These are phyloP conservation scores for Schizosaccharomyces osmophilus DNA, from an alignment of 805 yeast species.

Conservation along the genomic window DNA sequence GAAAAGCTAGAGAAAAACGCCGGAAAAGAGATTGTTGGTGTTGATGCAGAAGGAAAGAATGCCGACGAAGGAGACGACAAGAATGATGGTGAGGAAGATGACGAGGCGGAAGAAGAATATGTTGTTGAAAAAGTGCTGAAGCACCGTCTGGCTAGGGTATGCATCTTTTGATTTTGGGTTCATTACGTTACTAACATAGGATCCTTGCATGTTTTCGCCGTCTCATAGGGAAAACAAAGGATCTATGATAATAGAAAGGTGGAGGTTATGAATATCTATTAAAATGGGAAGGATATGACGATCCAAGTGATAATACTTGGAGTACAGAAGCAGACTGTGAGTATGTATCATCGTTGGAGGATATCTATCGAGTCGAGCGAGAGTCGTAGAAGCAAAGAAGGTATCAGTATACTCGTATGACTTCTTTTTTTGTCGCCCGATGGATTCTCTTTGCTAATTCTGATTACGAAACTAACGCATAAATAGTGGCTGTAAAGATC, in stretches of 20 bases:
- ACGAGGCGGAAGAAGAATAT: background rate
- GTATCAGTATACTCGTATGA: too few relatives aligned
- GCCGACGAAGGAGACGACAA: background rate
- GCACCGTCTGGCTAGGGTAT: background rate
- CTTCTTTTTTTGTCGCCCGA: background rate
- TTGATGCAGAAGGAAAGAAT: background rate
- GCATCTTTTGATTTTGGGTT: background rate
- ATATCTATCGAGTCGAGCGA: too few relatives aligned
- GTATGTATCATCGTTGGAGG: background rate
- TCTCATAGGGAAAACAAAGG: background rate
- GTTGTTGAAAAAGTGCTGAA: background rate
- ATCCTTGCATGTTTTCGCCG: background rate
- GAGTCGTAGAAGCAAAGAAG: too few relatives aligned
- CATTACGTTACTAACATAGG: background rate
- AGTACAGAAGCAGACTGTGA: background rate
- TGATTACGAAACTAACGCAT: background rate
- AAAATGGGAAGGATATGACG: constrained; percentile 2
- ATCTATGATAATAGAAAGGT: background rate
- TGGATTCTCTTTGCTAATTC: background rate
- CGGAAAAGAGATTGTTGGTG: background rate
- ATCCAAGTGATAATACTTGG: constrained; percentile 1
- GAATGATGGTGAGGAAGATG: background rate
- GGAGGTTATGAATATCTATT: background rate
- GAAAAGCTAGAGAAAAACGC: background rate
- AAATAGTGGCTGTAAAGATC: background rate